Base-by-base conservation (phyloP, 768 basidiomycete genomes). In the Pleurotus salmoneostramineus region DNA sequence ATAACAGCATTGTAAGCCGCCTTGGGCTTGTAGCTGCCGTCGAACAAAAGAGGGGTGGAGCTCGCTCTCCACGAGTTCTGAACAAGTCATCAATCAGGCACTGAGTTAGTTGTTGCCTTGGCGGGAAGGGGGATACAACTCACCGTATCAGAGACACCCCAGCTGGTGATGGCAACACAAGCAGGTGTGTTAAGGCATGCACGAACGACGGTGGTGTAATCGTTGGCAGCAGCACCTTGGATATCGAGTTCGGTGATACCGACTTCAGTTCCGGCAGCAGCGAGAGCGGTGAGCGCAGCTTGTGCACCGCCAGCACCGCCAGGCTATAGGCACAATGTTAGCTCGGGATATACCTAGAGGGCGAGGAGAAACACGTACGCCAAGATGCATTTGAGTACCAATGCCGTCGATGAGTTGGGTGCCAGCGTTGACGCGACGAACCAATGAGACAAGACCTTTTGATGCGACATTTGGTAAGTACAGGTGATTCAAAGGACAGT, bases 161-260 rank as follows among this genome's bases (percentile, higher is more conserved):
- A 81, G 47, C 69, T 71, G 33, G 80, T 81, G 66, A 82, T 78
- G n/a, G 74, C 70, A 31, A 78, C 71, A 63, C 80, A 81, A 14
- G 61, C 59, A 1, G 76, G 65, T 7, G 72, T 71, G 33, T 66
- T 67, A 47, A 80, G 61, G 64, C 80, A 83, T 5, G 80, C 80
- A 33, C 75, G 75, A 17, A 72, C 73, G 44, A 80, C 80, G 2
- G 69, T 66, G 31, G 64, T 66, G 63, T 81, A 82, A 65, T 82
- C 80, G 51, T 68, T 74, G n/a, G 74, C 50, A 0, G 72, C 57
- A 44, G 69, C 71, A 50, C 67, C 66, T 5, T 68, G 70, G 47
- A 79, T 80, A 60, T 77, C 75, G 37, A 79, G 71, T 58, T 77
- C 77, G 0, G 80, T 81, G 63, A 81, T 76, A 27, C 75, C 79